Conservation (phyloP, 192 early-diverging fungal genomes). For the Podila clonocystis region DNA sequence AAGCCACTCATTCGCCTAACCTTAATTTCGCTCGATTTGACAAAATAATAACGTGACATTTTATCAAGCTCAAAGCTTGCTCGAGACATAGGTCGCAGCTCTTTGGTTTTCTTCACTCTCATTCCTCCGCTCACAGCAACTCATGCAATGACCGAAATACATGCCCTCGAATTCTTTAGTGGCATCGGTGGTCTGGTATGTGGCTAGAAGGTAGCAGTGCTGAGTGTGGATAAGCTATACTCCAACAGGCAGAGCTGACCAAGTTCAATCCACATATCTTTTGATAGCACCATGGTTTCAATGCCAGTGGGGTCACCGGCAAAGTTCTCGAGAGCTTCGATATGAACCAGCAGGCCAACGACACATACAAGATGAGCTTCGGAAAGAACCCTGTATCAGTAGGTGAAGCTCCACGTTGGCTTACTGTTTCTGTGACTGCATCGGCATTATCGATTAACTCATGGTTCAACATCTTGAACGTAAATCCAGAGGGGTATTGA, state of each 20-base stretch:
- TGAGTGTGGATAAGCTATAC: not conserved
- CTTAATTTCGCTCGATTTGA: not conserved
- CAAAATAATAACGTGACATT: not conserved
- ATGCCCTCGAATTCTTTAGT: conserved; percentile 75
- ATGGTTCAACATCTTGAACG: not conserved
- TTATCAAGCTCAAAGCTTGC: not conserved
- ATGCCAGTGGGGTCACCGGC: conserved; percentile 61
- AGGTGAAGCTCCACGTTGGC: not conserved
- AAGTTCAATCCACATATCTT: no score
- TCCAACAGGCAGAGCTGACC: no score
- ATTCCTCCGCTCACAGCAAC: not conserved
- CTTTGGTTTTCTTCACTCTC: not conserved
- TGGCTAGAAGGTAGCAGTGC: not conserved
- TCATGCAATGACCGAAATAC: conserved; percentile 34
- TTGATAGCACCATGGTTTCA: conserved; percentile 77
- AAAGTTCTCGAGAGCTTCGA: conserved; percentile 86
- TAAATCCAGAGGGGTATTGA: conserved; percentile 58
- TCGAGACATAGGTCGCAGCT: not conserved
- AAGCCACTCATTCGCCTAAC: not conserved
- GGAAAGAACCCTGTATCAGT: conserved; percentile 51
- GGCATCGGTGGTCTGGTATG: conserved; percentile 74
- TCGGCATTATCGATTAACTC: conserved; percentile 48
- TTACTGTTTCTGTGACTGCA: not conserved
- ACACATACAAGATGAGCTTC: conserved; percentile 75
- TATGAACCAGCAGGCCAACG: conserved; percentile 89